Evolutionary conservation across 495 filamentous ascomycete species (phyloP).

Genomic region (Geopyxis carbonaria): DNA sequence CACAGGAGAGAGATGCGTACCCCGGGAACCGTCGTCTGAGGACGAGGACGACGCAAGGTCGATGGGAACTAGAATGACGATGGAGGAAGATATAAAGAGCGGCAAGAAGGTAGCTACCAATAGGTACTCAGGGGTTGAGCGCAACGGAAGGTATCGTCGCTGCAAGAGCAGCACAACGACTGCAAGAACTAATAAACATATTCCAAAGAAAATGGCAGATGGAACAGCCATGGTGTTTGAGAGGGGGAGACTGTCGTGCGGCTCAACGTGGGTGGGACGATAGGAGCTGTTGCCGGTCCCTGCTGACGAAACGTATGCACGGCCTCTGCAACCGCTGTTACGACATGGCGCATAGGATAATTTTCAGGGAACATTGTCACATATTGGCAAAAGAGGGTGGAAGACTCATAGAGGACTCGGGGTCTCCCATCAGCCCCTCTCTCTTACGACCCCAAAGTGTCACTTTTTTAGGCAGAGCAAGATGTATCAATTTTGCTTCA

Average conservation of each 20-base stretch:
- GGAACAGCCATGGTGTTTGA: constrained; percentile 16
- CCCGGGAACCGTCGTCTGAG: constrained; percentile 47
- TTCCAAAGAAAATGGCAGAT: constrained; percentile 19
- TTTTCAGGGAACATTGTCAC: no score
- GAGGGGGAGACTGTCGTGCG: not conserved
- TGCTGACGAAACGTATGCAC: no score
- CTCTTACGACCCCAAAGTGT: no score
- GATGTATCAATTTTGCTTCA: no score
- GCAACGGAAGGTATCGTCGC: constrained; percentile 74
- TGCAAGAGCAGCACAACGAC: constrained; percentile 63
- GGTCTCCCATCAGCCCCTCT: no score
- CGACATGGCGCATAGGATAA: no score
- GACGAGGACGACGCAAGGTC: constrained; percentile 76
- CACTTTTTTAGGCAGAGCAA: no score
- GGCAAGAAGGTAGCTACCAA: constrained; percentile 84
- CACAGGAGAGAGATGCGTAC: constrained; percentile 36
- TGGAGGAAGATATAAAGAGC: constrained; percentile 76
- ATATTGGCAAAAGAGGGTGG: no score
- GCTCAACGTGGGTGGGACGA: no score
- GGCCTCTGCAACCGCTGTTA: no score
- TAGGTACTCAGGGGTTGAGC: constrained; percentile 80
- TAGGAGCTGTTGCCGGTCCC: no score
- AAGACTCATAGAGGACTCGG: no score
- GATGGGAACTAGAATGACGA: constrained; percentile 89
- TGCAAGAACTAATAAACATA: constrained; percentile 49